These are phyloP conservation scores for Coemansia erecta DNA, from an alignment of 192 early-diverging fungal genomes.

Conservation along the genomic window DNA sequence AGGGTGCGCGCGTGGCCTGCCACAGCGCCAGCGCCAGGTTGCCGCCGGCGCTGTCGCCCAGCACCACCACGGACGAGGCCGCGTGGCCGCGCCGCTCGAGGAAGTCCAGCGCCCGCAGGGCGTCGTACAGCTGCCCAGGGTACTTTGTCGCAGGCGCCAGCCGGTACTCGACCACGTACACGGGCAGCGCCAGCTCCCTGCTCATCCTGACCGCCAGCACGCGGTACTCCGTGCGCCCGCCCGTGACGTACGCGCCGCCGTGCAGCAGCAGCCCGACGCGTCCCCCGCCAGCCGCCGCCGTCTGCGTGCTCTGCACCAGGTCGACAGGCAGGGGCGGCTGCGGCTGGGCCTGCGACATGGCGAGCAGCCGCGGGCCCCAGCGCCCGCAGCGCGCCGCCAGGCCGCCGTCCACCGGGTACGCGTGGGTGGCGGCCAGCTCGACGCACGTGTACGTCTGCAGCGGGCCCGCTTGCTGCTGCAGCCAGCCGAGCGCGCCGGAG, in stretches of 20 bases:
- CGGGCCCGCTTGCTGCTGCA: conserved; percentile 23
- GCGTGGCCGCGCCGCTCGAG: conserved; percentile 35
- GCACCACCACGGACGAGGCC: conserved; percentile 20
- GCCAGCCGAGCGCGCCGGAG: conserved; percentile 63
- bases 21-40: conserved; percentile 41
- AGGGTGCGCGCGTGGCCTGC: conserved; percentile 13
- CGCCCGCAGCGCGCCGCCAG: no score
- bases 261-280: conserved; percentile 66
- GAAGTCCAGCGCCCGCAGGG: conserved; percentile 69
- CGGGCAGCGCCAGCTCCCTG: conserved; percentile 27
- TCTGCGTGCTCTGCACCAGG: background rate
- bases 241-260: conserved; percentile 66
- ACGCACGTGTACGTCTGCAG: no score
- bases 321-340: background rate
- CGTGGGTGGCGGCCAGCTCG: no score
- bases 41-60: conserved; percentile 52
- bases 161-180: conserved; percentile 69
- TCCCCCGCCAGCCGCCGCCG: background rate
- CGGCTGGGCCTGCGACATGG: no score
- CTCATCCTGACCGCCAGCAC: conserved; percentile 49
- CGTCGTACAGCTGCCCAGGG: conserved; percentile 80
- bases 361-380: no score
- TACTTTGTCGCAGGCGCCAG: conserved; percentile 78
- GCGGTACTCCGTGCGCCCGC: conserved; percentile 42
- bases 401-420: no score